These are phyloP conservation scores for Cucurbita pepo DNA, from an alignment of 306 rosid genomes.

Conservation along the genomic window DNA sequence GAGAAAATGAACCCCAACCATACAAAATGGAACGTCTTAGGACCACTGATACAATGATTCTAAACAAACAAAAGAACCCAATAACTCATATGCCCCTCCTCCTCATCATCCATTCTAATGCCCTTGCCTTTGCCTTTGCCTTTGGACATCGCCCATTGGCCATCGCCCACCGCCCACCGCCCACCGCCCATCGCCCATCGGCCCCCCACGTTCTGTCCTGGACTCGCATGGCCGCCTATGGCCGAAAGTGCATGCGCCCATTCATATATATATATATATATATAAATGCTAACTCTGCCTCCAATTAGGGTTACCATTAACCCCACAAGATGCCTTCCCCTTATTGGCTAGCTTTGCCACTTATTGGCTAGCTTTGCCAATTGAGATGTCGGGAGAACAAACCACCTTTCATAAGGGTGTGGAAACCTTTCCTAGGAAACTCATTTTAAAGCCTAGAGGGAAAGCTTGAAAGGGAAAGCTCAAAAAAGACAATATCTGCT, in stretches of 20 bases:
- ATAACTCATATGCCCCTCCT: background rate
- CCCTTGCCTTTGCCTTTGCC: background rate
- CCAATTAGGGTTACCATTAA: background rate
- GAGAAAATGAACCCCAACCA: background rate
- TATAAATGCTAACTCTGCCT: background rate
- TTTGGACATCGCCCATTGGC: background rate
- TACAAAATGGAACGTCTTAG: background rate
- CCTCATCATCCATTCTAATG: background rate
- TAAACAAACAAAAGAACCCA: background rate
- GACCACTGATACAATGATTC: conserved; percentile 6
- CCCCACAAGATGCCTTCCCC: background rate
- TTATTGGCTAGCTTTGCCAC: background rate
- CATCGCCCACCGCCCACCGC: too few species aligned
- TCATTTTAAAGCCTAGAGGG: too few species aligned
- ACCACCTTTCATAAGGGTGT: too few species aligned
- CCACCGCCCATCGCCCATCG: too few species aligned
- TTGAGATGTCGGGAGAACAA: too few species aligned
- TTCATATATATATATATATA: background rate
- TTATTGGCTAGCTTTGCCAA: background rate
- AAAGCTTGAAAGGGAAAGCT: too few species aligned
- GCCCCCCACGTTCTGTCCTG: background rate
- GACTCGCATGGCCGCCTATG: background rate
- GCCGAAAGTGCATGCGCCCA: background rate
- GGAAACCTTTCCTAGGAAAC: too few species aligned
- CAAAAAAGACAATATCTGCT: too few species aligned